Conservation (phyloP, 2,329 filamentous ascomycete species). For the Alternaria ethzedia region DNA sequence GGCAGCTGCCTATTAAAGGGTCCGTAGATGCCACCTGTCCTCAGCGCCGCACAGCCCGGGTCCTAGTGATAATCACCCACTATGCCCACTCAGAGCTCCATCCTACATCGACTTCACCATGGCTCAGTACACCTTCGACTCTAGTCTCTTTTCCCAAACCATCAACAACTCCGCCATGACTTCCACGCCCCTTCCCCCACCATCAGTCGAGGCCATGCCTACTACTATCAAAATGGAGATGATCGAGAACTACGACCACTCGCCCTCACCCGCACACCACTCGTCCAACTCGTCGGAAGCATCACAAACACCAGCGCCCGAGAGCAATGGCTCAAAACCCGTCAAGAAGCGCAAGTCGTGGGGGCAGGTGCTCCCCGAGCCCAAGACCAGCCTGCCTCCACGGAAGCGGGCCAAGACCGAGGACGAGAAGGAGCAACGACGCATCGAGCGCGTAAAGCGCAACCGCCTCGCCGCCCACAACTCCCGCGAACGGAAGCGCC, state of each 20-base stretch:
- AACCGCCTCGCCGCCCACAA: constrained; percentile 97
- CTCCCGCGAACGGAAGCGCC: constrained; percentile 89
- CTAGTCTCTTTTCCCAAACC: constrained; percentile 27
- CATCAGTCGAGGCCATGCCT: constrained; percentile 29
- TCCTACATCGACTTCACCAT: constrained; percentile 31
- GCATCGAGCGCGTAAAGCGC: constrained; percentile 94
- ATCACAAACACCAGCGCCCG: constrained; percentile 27
- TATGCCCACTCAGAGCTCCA: constrained; percentile 40
- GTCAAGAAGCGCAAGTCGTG: constrained; percentile 97
- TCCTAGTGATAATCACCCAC: constrained; percentile 32
- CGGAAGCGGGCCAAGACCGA: constrained; percentile 98
- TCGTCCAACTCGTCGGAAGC: constrained; percentile 24
- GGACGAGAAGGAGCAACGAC: constrained; percentile 97
- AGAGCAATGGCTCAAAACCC: constrained; percentile 59
- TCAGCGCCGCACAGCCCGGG: constrained; percentile 33
- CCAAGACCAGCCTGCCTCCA: constrained; percentile 94
- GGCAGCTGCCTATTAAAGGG: constrained; percentile 44
- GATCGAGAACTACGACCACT: constrained; percentile 38
- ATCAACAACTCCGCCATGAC: constrained; percentile 33
- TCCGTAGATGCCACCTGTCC: constrained; percentile 42
- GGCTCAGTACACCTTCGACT: constrained; percentile 36
- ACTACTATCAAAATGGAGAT: constrained; percentile 53
- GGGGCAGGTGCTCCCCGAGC: constrained; percentile 95
- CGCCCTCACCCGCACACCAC: constrained; percentile 29
- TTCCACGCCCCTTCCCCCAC: constrained; percentile 29